A percentile compares a stretch with the other conserved stretches of the same genome.
These are phyloP conservation scores for Globisporangium spiculum DNA, from an alignment of 352 stramenopile species.

Conservation along the genomic window DNA sequence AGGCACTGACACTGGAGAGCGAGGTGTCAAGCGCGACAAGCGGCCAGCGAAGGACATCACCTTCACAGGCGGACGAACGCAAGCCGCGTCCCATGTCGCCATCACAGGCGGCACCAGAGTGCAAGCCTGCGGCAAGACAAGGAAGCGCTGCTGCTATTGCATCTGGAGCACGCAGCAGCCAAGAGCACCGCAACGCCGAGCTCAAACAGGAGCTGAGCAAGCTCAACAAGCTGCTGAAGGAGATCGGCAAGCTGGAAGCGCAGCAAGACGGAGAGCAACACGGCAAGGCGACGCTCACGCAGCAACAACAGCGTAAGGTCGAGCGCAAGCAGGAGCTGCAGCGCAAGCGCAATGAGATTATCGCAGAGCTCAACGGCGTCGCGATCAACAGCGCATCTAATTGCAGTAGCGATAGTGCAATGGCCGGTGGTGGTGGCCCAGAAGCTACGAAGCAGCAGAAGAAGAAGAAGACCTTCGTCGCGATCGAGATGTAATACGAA, in stretches of 20 bases:
- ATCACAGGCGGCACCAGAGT: not conserved
- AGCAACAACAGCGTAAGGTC: slow-evolving; percentile 19
- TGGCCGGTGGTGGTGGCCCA: not conserved
- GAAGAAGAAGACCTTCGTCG: slow-evolving; percentile 17
- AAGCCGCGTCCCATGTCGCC: not conserved
- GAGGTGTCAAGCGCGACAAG: not conserved
- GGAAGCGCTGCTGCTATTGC: not conserved
- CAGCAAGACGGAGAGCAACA: slow-evolving; percentile 11
- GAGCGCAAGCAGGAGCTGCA: slow-evolving; percentile 16
- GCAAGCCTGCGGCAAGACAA: not conserved
- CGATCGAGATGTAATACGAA: slow-evolving; percentile 14
- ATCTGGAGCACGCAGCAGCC: slow-evolving; percentile 1
- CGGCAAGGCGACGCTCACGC: slow-evolving; percentile 15
- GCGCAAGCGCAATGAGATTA: slow-evolving; percentile 18
- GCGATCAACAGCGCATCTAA: slow-evolving; percentile 20
- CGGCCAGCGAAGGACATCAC: not conserved
- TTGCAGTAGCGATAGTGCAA: not conserved
- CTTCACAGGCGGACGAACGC: not conserved
- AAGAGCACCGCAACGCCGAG: slow-evolving; percentile 18
- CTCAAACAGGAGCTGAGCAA: slow-evolving; percentile 51
- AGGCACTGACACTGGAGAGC: slow-evolving; percentile 34
- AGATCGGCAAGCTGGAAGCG: slow-evolving; percentile 34
- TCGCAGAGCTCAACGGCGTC: slow-evolving; percentile 44
- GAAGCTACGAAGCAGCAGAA: slow-evolving; percentile 3
- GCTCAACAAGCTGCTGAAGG: slow-evolving; percentile 45